phyloP scores from a whole-genome alignment of 1,284 basidiomycete species.

The Inonotus obliquus region DNA sequence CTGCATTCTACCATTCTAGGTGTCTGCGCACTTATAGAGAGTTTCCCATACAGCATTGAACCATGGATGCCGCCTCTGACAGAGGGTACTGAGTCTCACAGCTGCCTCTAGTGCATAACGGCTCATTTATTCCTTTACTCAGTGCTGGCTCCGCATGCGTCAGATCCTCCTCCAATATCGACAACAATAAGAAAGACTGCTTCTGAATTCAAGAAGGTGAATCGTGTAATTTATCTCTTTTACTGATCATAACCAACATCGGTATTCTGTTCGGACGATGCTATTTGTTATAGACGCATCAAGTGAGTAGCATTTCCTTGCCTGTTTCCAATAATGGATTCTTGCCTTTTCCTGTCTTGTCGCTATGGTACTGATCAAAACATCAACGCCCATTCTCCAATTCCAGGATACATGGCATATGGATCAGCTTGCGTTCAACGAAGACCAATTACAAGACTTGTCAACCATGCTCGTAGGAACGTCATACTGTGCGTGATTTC shows the following conservation, averaged over 20 bases:
- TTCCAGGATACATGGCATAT: constrained; percentile 86
- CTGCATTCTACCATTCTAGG: constrained; percentile 91
- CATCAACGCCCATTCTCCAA: background rate
- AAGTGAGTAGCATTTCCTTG: constrained; percentile 37
- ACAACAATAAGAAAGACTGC: constrained; percentile 88
- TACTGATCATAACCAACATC: background rate
- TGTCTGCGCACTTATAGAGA: constrained; percentile 79
- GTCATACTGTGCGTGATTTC: constrained; percentile 69
- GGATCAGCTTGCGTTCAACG: constrained; percentile 85
- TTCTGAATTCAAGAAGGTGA: constrained; percentile 83
- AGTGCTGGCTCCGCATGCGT: constrained; percentile 78
- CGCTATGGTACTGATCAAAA: constrained; percentile 3
- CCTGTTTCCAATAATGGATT: constrained; percentile 28
- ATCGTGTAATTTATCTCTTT: constrained; percentile 19
- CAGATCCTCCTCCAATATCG: constrained; percentile 89
- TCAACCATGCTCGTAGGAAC: constrained; percentile 89
- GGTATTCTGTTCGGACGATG: background rate
- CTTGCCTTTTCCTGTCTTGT: background rate
- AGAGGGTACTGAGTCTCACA: constrained; percentile 46
- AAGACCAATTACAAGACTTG: constrained; percentile 84
- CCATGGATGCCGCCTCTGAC: constrained; percentile 75
- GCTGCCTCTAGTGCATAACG: constrained; percentile 14
- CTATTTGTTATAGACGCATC: constrained; percentile 54
- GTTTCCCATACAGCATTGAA: constrained; percentile 75
- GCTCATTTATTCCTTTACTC: constrained; percentile 27